Base-by-base conservation (phyloP, 768 basidiomycete genomes). In the Tremella mesenterica region DNA sequence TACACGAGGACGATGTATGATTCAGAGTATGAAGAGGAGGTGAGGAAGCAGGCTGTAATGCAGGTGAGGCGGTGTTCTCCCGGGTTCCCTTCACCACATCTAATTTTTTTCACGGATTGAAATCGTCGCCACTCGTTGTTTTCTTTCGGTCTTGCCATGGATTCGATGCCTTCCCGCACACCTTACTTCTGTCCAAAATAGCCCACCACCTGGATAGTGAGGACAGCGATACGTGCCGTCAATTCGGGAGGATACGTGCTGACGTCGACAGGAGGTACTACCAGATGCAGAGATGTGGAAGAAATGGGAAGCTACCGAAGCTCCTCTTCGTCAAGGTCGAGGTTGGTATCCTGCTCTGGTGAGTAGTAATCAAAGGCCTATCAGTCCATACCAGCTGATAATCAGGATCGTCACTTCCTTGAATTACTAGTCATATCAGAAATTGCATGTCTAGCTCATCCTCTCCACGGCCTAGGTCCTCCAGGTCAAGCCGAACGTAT, bases 341-440 rank as follows among this genome's bases (percentile, higher is more conserved):
- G 71, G 71, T 21, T 73, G 68, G 61, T 68, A 69, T 56, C 71
- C 71, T 26, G 51, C 58, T 25, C 53, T 73, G 36, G 71, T 69
- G 27, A 57, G 66, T 56, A 20, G 2, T 26, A 30, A 13, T 28
- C 25, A 41, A 30, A 9, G 20, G 4, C 36, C 21, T 30, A n/a
- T 23, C 31, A 43, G 30, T 14, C 44, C 30, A 34, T 48, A 3
- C n/a, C 44, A 9, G 41, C 41, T 43, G 41, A 43, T 25, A 20
- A 5, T n/a, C 57, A 68, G 67, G 67, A 73, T 57, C 67, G 67
- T 5, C 67, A 69, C 44, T 73, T 73, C 48, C 63, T 73, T 18
- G 69, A 73, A 57, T 63, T 73, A 27, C 58, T 73, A 9, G 71
- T 73, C 21, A 65, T 65, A 3, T 67, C 67, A 8, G 71, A 73